Evolutionary conservation across 176 grass and related monocot species (phyloP).

Genomic region (Aegilops umbellulata): DNA sequence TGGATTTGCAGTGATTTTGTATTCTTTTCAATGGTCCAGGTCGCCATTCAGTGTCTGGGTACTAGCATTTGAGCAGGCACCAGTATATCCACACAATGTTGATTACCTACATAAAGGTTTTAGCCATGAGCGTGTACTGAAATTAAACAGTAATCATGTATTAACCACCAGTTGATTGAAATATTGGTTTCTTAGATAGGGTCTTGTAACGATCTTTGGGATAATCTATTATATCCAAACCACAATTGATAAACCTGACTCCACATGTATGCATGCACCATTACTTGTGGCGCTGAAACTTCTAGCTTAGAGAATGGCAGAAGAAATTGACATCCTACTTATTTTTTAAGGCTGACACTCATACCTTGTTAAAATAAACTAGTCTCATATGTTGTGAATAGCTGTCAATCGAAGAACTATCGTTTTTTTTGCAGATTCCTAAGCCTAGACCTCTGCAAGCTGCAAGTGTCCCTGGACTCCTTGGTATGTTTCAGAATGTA

Average conservation of each 20-base stretch:
- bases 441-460: conserved; percentile 95
- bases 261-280: background rate
- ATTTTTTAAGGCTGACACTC: background rate
- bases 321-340: background rate
- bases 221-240: background rate
- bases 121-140: background rate
- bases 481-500: conserved; percentile 98
- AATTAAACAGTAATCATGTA: background rate
- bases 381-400: background rate
- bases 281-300: background rate
- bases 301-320: background rate
- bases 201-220: background rate
- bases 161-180: background rate
- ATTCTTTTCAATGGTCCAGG: background rate
- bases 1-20: background rate
- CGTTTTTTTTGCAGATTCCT: conserved; percentile 50
- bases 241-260: background rate
- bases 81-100: background rate
- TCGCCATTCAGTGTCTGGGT: background rate
- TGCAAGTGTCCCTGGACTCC: conserved; percentile 94
- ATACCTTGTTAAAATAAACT: background rate
- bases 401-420: background rate
- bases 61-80: background rate
- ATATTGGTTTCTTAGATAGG: background rate
- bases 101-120: background rate